Evolutionary conservation across 257 asterid genomes (phyloP).

Genomic region (Nicotiana otophora): DNA sequence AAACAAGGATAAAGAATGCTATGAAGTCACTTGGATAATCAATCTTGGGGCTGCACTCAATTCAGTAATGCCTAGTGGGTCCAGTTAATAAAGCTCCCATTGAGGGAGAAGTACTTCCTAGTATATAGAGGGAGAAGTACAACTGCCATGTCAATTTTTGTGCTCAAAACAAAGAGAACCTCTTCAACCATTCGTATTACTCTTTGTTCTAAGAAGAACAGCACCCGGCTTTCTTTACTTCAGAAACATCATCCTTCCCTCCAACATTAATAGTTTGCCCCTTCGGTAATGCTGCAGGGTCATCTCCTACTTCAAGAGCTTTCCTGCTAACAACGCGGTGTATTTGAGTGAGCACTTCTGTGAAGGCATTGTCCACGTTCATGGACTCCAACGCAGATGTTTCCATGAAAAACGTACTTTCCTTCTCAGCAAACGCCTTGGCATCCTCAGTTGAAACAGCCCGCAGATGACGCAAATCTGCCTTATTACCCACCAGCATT

Average conservation of each 20-base stretch:
- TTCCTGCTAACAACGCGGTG: slow-evolving; percentile 11
- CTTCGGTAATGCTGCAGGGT: slow-evolving; percentile 5
- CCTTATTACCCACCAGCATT: slow-evolving; percentile 15
- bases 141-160: neutral
- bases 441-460: slow-evolving; percentile 6
- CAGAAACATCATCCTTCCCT: slow-evolving; percentile 8
- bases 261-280: slow-evolving; percentile 13
- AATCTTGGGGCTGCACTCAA: neutral
- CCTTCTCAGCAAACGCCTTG: slow-evolving; percentile 11
- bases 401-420: slow-evolving; percentile 16
- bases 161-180: slow-evolving; percentile 3
- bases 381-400: slow-evolving; percentile 12
- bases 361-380: slow-evolving; percentile 14
- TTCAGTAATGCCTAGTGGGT: neutral
- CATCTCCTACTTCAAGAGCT: slow-evolving; percentile 14
- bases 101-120: neutral
- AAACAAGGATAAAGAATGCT: neutral
- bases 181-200: neutral
- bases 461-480: slow-evolving; percentile 14
- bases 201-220: slow-evolving; percentile 9
- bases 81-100: neutral
- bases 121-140: neutral
- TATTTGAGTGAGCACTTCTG: slow-evolving; percentile 16
- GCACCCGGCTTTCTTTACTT: slow-evolving; percentile 16
- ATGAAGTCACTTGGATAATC: neutral